Percentiles rank a stretch among this genome's conserved stretches.
Conservation (phyloP, 305 asterid species). For the Fraxinus velutina region DNA sequence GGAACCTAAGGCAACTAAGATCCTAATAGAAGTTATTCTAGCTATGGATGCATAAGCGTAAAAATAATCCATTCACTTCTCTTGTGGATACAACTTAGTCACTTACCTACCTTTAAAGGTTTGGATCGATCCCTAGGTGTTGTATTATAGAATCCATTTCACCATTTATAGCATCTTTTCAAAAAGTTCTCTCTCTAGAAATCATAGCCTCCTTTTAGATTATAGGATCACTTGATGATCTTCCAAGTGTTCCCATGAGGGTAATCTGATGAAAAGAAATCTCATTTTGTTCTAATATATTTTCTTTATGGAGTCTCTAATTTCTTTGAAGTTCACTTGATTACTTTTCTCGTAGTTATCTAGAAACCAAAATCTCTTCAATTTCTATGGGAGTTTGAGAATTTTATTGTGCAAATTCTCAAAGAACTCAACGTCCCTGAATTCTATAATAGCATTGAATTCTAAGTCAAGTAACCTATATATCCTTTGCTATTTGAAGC, state of each 20-base stretch:
- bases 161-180: neutral
- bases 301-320: neutral
- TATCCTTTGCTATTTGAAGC: too few species aligned
- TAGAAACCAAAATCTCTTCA: neutral
- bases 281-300: neutral
- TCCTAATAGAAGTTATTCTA: neutral
- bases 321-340: neutral
- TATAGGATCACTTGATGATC: neutral
- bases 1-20: neutral
- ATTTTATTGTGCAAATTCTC: too few species aligned
- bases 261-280: too few species aligned
- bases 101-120: neutral
- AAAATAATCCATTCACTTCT: too few species aligned
- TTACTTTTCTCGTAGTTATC: neutral
- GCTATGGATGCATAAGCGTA: neutral
- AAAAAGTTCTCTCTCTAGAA: neutral
- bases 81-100: neutral
- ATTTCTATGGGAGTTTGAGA: too few species aligned
- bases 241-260: neutral
- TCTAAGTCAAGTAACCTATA: too few species aligned
- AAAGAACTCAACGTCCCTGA: too few species aligned
- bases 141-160: neutral
- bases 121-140: neutral
- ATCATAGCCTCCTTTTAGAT: neutral
- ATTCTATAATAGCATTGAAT: too few species aligned